Percentiles rank a stretch among this genome's conserved stretches.
These are phyloP conservation scores for Collybia sordida DNA, from an alignment of 768 basidiomycete genomes.

Conservation along the genomic window DNA sequence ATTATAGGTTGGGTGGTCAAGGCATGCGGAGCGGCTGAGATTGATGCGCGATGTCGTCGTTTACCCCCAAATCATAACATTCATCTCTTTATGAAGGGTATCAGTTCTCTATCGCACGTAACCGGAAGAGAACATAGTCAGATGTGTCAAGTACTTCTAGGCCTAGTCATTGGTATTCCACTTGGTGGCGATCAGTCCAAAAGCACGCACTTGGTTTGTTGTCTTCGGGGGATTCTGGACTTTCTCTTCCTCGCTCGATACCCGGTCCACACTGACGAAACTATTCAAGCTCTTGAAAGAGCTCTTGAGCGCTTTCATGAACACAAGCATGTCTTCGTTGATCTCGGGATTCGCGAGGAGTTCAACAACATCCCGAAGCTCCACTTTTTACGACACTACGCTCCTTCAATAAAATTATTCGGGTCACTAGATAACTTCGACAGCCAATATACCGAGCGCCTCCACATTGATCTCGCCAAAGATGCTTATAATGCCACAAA, in stretches of 20 bases:
- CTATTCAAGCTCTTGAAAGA: constrained; percentile 21
- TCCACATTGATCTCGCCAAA: too few species aligned
- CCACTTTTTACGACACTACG: too few species aligned
- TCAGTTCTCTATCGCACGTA: constrained; percentile 31
- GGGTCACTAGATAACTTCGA: too few species aligned
- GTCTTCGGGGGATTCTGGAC: too few species aligned
- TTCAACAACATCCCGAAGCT: constrained; percentile 35
- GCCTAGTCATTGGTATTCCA: constrained; percentile 18
- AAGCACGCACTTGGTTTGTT: constrained; percentile 1
- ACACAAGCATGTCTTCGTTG: constrained; percentile 27
- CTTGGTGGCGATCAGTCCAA: constrained; percentile 2
- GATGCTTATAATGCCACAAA: too few species aligned
- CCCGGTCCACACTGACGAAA: constrained; percentile 21
- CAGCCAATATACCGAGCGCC: too few species aligned
- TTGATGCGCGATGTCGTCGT: too few species aligned
- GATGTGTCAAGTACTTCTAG: constrained; percentile 30
- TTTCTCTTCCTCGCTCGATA: constrained; percentile 26
- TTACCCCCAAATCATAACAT: constrained; percentile 35
- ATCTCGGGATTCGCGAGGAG: constrained; percentile 21
- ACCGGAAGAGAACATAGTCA: constrained; percentile 40
- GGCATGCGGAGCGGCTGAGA: too few species aligned
- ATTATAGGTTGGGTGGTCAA: too few species aligned
- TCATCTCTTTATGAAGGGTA: constrained; percentile 33
- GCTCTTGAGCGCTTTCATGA: constrained; percentile 25
- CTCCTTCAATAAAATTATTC: too few species aligned